Conservation (phyloP, 805 yeast genomes). For the Ogataea salicorniae region DNA sequence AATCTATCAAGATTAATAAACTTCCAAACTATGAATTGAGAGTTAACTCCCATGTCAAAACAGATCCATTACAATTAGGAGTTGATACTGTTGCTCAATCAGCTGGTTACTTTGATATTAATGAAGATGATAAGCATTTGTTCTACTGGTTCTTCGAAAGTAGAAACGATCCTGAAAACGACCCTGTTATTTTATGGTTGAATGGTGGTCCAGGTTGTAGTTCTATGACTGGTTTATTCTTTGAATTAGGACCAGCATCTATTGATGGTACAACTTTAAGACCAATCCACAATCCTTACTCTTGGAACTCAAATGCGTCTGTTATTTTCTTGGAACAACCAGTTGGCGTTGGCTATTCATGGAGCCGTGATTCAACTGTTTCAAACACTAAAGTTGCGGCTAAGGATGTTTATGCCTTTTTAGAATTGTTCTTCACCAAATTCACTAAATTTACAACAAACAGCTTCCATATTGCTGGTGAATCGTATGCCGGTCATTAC, state of each 20-base stretch:
- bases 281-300: conserved; percentile 66
- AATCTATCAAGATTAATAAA: conserved; percentile 6
- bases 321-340: conserved; percentile 88
- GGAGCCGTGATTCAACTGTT: conserved; percentile 42
- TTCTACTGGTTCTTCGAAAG: conserved; percentile 82
- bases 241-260: conserved; percentile 80
- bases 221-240: conserved; percentile 78
- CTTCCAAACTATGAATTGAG: conserved; percentile 24
- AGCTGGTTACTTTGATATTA: conserved; percentile 79
- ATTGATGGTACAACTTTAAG: conserved; percentile 50
- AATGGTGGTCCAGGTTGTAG: conserved; percentile 97
- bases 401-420: conserved; percentile 72
- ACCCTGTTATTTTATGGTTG: conserved; percentile 83
- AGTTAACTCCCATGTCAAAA: conserved; percentile 7
- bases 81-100: conserved; percentile 78
- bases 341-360: conserved; percentile 76
- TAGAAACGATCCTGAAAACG: conserved; percentile 80
- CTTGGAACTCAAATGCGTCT: conserved; percentile 84
- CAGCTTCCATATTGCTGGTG: conserved; percentile 87
- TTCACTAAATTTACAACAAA: conserved; percentile 51
- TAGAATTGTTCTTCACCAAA: conserved; percentile 73
- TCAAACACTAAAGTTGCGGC: conserved; percentile 78
- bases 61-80: conserved; percentile 62
- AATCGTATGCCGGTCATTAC: conserved; percentile 91
- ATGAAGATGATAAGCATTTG: conserved; percentile 66